Evolutionary conservation across 345 rosid genomes (phyloP), one percentile per base, ranked within the genome.

Genomic region (Corymbia maculata): DNA sequence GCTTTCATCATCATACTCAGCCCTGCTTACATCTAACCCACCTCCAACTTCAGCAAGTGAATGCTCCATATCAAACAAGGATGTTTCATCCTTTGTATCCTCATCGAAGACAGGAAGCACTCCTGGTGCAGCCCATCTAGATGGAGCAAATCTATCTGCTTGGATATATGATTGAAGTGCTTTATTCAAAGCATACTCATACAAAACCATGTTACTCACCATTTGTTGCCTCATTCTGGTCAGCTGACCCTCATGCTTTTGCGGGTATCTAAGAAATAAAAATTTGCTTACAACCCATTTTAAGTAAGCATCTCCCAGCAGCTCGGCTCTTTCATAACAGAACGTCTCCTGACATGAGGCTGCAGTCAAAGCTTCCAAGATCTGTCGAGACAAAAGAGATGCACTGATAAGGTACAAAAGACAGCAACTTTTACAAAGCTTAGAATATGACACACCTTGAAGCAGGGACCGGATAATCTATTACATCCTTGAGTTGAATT

Each of bases 71-170:
- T 94, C 98, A 87, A 97, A 97, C 86, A 96, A 93, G 79, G 94
- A 95, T 2, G 91, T 98, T 88, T 94, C 99, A 90, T 98, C 99
- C 90, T 95, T 96, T 57, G 95, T 91, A 85, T 98, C 99, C 92
- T 98, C 99, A 45, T 98, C 99, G 52, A 92, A 98, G 87, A 98
- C 98, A 28, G 99, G 99, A 80, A 97, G 92, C 87, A 98, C 99
- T 28, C 99, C 99, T 55, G 99, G 99, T 89, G 99, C 99, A 86
- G 99, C 98, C 99, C 99, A 97, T 89, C 99, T 93, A 89, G 97
- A 97, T 21, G 99, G 99, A 80, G 99, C 97, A 93, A 98, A 98
- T 52, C 99, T 96, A 91, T 98, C 99, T n/a, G 98, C 99, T 90
- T 97, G 99, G 89, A 98, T 98, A 87, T 95, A 98, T 19, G 99